These are phyloP conservation scores for Fusarium pseudonygamai DNA, from an alignment of 2,329 filamentous ascomycete species.

Conservation along the genomic window DNA sequence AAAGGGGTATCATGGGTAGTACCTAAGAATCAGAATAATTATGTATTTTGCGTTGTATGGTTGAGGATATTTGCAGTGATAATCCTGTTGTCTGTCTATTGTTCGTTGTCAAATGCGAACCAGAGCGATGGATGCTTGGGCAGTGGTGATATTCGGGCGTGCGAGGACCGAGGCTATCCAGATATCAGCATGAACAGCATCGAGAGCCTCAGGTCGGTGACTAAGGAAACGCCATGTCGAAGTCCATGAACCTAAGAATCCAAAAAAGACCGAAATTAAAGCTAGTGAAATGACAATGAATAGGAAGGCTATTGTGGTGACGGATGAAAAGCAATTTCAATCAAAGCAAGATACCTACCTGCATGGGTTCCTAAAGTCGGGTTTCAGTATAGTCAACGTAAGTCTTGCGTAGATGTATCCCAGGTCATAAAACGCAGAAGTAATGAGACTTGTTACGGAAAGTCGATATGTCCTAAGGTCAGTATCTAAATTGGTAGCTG, in stretches of 20 bases:
- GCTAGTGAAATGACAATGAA: not conserved
- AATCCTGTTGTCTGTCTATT: no score
- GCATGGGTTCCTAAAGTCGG: not conserved
- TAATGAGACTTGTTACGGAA: not conserved
- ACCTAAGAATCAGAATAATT: not conserved
- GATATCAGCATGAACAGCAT: not conserved
- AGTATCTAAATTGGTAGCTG: not conserved
- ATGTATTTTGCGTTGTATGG: not conserved
- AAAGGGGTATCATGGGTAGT: not conserved
- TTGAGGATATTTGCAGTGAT: not conserved
- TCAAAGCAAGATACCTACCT: not conserved
- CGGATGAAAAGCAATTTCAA: not conserved
- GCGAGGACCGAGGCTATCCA: not conserved
- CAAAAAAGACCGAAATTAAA: not conserved
- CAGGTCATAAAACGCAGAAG: not conserved
- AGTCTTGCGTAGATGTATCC: not conserved
- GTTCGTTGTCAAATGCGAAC: not conserved
- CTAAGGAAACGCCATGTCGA: not conserved
- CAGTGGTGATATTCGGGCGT: not conserved
- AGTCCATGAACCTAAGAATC: not conserved
- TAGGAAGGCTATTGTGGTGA: not conserved
- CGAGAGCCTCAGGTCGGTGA: not conserved
- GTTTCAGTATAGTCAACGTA: not conserved
- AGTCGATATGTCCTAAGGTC: not conserved
- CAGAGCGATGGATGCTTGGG: not conserved